Evolutionary conservation across 2,329 filamentous ascomycete genomes (phyloP).

Genomic region (Cercospora sp.): DNA sequence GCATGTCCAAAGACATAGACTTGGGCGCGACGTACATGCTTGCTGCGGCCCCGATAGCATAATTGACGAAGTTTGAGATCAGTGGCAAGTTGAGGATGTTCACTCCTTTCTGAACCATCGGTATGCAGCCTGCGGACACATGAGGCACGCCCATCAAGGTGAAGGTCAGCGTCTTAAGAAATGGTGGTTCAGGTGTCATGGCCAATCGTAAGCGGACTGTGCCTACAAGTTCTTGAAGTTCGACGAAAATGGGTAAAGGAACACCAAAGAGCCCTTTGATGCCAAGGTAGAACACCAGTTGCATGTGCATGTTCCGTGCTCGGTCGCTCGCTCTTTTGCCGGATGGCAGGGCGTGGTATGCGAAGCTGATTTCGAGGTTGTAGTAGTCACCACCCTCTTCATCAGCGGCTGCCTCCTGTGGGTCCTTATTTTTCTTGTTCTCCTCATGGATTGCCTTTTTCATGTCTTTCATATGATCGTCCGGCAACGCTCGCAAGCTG

Average conservation of each 20-base stretch:
- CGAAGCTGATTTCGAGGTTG: conserved; percentile 86
- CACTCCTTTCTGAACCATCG: conserved; percentile 86
- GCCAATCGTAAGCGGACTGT: conserved; percentile 81
- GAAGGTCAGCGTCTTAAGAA: conserved; percentile 86
- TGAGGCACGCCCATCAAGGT: conserved; percentile 93
- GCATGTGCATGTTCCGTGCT: conserved; percentile 95
- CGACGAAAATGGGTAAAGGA: conserved; percentile 82
- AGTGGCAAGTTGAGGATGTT: conserved; percentile 89
- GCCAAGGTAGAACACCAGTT: conserved; percentile 89
- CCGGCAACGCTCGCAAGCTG: conserved; percentile 81
- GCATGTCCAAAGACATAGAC: conserved; percentile 80
- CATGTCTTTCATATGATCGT: conserved; percentile 74
- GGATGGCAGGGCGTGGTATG: conserved; percentile 83
- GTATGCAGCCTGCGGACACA: conserved; percentile 83
- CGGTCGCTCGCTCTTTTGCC: conserved; percentile 68
- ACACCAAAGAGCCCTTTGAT: conserved; percentile 86
- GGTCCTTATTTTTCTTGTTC: conserved; percentile 78
- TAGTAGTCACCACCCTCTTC: conserved; percentile 92
- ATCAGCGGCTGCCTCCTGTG: conserved; percentile 81
- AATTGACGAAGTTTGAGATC: conserved; percentile 96
- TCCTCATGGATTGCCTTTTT: conserved; percentile 78
- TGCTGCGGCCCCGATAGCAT: conserved; percentile 85
- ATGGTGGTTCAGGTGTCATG: conserved; percentile 86
- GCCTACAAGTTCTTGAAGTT: conserved; percentile 85
- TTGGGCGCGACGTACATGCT: conserved; percentile 92